A percentile compares a stretch with the other conserved stretches of the same genome.
Evolutionary conservation across 805 yeast genomes (phyloP).

Genomic region (Wickerhamiella allomyrinae): DNA sequence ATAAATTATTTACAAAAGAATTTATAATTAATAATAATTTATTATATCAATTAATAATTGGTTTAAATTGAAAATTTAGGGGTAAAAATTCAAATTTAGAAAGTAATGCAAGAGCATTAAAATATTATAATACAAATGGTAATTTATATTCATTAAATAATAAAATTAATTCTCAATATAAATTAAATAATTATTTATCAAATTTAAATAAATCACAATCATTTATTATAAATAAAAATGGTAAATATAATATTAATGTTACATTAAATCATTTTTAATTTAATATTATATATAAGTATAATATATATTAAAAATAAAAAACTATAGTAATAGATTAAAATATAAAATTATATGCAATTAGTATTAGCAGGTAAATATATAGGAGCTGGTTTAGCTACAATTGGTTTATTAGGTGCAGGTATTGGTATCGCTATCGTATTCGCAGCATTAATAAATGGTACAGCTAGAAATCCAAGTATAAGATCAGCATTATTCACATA

Average conservation of each 20-base stretch:
- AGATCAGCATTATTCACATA: slow-evolving; percentile 1
- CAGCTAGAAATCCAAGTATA: slow-evolving; percentile 1
- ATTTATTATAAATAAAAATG: slow-evolving; percentile 4
- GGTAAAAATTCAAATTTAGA: slow-evolving; percentile 2
- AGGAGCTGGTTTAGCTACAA: not conserved
- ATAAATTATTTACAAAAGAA: not conserved
- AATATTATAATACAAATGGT: slow-evolving; percentile 1
- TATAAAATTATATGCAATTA: not conserved
- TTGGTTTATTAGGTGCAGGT: slow-evolving; percentile 1
- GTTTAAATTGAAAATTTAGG: slow-evolving; percentile 2
- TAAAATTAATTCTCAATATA: not conserved
- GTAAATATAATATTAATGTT: slow-evolving; percentile 3
- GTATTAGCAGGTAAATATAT: slow-evolving; percentile 1
- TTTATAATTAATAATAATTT: not conserved
- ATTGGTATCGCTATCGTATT: slow-evolving; percentile 2
- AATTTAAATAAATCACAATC: slow-evolving; percentile 1
- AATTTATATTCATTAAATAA: slow-evolving; percentile 1
- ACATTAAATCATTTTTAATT: slow-evolving; percentile 1
- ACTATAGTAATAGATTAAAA: not conserved
- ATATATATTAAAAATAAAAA: not conserved
- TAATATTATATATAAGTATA: slow-evolving; percentile 1
- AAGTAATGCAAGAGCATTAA: slow-evolving; percentile 4
- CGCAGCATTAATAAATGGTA: slow-evolving; percentile 1
- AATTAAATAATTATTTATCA: slow-evolving; percentile 1
- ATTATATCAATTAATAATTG: slow-evolving; percentile 1